Conservation (phyloP, 2,329 filamentous ascomycete genomes). For the Ilyonectria robusta region DNA sequence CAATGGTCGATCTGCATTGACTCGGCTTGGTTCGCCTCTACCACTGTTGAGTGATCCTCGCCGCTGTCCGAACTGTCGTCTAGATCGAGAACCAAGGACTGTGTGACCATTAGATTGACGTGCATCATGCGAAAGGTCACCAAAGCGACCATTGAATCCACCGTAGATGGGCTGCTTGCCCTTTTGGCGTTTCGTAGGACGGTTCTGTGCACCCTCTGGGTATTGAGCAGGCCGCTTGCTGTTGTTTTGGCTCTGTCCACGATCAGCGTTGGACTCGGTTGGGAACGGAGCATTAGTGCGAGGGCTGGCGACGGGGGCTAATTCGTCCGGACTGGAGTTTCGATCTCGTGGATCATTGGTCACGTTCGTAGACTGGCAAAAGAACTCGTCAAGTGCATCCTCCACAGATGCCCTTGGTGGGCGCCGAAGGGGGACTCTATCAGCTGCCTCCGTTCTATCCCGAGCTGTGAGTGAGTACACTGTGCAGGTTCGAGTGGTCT, state of each 20-base stretch:
- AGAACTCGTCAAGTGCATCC: background rate
- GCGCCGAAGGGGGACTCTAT: too few species aligned
- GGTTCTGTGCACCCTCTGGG: background rate
- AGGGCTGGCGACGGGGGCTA: background rate
- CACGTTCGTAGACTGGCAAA: too few species aligned
- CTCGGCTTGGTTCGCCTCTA: background rate
- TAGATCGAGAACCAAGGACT: background rate
- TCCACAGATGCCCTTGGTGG: background rate
- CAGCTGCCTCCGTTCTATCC: background rate
- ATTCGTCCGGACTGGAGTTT: background rate
- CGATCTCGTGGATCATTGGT: background rate
- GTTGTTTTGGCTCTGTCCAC: background rate
- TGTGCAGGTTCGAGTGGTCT: background rate
- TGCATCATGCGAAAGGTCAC: background rate
- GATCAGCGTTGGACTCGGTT: background rate
- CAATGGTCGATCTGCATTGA: background rate
- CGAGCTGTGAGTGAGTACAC: background rate
- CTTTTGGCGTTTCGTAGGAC: background rate
- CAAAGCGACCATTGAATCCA: background rate
- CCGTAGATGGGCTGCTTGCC: background rate
- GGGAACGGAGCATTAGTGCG: background rate
- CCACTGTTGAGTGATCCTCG: background rate
- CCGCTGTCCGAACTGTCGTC: background rate
- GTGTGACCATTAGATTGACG: background rate
- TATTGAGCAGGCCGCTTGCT: background rate